These are phyloP conservation scores for Trichoderma afroharzianum DNA, from an alignment of 2,329 filamentous ascomycete genomes.

Conservation along the genomic window DNA sequence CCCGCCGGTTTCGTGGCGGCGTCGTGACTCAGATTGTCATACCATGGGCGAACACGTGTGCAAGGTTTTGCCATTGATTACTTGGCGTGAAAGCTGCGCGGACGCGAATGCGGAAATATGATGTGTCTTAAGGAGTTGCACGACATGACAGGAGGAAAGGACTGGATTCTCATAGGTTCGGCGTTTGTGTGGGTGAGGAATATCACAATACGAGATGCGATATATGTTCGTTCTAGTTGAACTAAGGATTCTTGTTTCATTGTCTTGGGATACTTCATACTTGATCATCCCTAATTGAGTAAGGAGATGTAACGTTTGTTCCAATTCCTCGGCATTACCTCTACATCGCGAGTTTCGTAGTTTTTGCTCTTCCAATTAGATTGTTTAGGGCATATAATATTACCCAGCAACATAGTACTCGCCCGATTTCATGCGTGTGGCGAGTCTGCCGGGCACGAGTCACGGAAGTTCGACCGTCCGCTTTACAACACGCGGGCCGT, in stretches of 20 bases:
- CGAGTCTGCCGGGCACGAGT: not conserved
- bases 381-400: too few species aligned
- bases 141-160: not conserved
- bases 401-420: not conserved
- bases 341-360: not conserved
- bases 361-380: not conserved
- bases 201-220: not conserved
- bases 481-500: not conserved
- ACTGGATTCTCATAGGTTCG: not conserved
- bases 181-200: not conserved
- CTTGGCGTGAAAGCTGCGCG: not conserved
- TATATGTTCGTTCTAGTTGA: not conserved
- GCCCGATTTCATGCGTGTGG: not conserved
- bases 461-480: not conserved
- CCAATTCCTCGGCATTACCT: not conserved
- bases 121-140: not conserved
- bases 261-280: not conserved
- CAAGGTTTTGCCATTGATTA: not conserved
- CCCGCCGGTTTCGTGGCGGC: not conserved
- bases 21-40: constrained; percentile 1
- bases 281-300: not conserved
- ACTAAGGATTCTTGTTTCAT: not conserved
- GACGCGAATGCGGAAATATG: not conserved
- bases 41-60: not conserved
- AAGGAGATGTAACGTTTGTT: not conserved